Evolutionary conservation across 2,329 filamentous ascomycete genomes (phyloP).

Genomic region (Talaromyces sp.): DNA sequence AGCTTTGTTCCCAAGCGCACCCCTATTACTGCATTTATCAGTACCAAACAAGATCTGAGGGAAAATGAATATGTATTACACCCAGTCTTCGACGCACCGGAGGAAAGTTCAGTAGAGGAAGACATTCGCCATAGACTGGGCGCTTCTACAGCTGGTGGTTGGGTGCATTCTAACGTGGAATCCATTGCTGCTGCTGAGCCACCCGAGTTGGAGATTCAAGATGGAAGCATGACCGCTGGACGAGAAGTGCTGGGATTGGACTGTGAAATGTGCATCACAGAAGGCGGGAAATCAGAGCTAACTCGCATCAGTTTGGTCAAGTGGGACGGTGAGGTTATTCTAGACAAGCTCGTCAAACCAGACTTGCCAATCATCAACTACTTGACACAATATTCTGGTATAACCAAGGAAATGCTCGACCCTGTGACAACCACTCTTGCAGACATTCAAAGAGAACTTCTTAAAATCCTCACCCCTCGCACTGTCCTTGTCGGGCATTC

Average conservation of each 20-base stretch:
- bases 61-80: conserved; percentile 84
- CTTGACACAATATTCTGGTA: conserved; percentile 84
- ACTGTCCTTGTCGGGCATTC: conserved; percentile 45
- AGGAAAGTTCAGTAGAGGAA: conserved; percentile 51
- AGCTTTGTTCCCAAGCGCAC: conserved; percentile 71
- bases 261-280: conserved; percentile 96
- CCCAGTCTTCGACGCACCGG: conserved; percentile 61
- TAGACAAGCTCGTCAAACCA: conserved; percentile 92
- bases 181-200: conserved; percentile 62
- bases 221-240: conserved; percentile 78
- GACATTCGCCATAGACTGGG: conserved; percentile 48
- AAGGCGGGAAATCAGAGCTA: conserved; percentile 71
- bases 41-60: conserved; percentile 65
- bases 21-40: conserved; percentile 74
- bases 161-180: conserved; percentile 73
- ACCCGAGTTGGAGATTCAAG: conserved; percentile 65
- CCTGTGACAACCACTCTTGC: conserved; percentile 74
- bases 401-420: conserved; percentile 78
- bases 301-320: conserved; percentile 81
- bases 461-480: conserved; percentile 57
- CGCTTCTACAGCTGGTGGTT: conserved; percentile 58
- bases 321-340: conserved; percentile 75
- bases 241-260: conserved; percentile 76
- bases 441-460: conserved; percentile 76
- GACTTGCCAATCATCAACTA: conserved; percentile 86